A percentile compares a stretch with the other conserved stretches of the same genome.
phyloP scores from a whole-genome alignment of 768 basidiomycete genomes.

The Xanthoconium purpureum region DNA sequence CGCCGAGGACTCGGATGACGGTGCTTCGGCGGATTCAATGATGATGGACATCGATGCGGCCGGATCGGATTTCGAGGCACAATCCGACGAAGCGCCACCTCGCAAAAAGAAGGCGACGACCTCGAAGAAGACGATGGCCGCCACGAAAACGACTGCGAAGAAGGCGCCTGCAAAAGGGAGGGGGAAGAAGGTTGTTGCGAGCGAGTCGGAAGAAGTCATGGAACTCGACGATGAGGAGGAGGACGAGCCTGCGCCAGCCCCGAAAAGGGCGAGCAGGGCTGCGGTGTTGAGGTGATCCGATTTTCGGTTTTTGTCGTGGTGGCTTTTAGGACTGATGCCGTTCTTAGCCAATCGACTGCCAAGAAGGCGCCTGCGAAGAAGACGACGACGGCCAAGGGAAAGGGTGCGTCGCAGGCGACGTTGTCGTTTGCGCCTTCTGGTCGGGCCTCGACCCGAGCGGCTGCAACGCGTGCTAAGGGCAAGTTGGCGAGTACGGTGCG shows the following conservation, averaged over 20 bases:
- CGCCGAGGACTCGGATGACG: constrained; percentile 51
- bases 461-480: constrained; percentile 64
- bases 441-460: constrained; percentile 56
- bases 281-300: constrained; percentile 57
- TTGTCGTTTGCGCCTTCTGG: constrained; percentile 63
- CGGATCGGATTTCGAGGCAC: constrained; percentile 48
- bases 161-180: constrained; percentile 49
- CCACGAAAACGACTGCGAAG: constrained; percentile 38
- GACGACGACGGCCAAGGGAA: constrained; percentile 35
- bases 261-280: constrained; percentile 62
- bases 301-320: too few relatives aligned
- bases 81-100: constrained; percentile 42
- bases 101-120: constrained; percentile 42
- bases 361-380: constrained; percentile 59
- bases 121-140: constrained; percentile 25
- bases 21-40: constrained; percentile 63
- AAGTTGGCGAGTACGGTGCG: constrained; percentile 51
- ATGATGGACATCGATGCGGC: constrained; percentile 66
- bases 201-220: constrained; percentile 49
- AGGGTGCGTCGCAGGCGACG: constrained; percentile 37
- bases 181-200: constrained; percentile 53
- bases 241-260: constrained; percentile 45
- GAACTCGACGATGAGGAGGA: constrained; percentile 56
- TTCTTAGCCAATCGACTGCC: constrained; percentile 32
- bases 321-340: constrained; percentile 3